Percentiles rank a stretch among this genome's conserved stretches.
Evolutionary conservation across 306 rosid genomes (phyloP).

Genomic region (Prunus dulcis): DNA sequence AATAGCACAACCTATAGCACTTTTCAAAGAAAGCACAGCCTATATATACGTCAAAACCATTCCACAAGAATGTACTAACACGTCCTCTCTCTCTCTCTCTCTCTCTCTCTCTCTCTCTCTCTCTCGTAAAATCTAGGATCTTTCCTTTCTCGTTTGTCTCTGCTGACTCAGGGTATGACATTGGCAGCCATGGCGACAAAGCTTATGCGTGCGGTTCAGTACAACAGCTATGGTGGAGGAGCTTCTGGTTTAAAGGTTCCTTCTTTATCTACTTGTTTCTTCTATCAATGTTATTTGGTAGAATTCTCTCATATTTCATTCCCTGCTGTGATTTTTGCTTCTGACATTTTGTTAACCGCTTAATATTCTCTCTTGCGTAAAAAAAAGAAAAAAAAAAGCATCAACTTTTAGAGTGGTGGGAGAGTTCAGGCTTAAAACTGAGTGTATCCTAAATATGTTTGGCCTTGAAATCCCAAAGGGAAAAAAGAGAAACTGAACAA

Average conservation of each 20-base stretch:
- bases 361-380: not conserved
- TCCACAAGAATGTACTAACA: no score
- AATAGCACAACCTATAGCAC: no score
- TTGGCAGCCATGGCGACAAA: conserved; percentile 31
- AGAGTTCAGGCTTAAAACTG: not conserved
- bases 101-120: no score
- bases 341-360: not conserved
- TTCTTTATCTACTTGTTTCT: not conserved
- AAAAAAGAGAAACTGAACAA: not conserved
- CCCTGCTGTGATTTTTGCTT: not conserved
- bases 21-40: no score
- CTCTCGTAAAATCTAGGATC: no score
- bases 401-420: not conserved
- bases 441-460: not conserved
- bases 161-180: not conserved
- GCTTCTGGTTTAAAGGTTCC: conserved; percentile 55
- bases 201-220: conserved; percentile 69
- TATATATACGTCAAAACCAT: no score
- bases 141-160: conserved; percentile 30
- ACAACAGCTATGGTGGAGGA: conserved; percentile 61
- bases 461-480: not conserved
- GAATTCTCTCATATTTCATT: not conserved
- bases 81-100: no score
- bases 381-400: not conserved
- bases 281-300: no score